Percentiles rank a stretch among this genome's conserved stretches.
Evolutionary conservation across 2,329 filamentous ascomycete genomes (phyloP).

Genomic region (Beauveria sp.): DNA sequence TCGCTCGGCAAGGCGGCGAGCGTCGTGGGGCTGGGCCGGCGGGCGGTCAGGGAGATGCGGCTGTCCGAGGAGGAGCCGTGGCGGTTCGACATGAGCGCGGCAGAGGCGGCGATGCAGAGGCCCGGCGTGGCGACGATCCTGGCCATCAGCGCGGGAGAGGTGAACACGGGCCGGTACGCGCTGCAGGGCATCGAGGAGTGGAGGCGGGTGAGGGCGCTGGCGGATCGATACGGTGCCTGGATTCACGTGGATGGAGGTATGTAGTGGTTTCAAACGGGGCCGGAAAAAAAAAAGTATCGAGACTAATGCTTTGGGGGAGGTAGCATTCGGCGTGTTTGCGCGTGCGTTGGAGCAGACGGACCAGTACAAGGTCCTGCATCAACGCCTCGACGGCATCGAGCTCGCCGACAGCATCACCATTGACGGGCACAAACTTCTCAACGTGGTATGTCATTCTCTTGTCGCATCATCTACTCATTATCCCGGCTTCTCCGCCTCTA

Average conservation of each 20-base stretch:
- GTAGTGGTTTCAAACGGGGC: not conserved
- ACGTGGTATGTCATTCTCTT: slow-evolving; percentile 52
- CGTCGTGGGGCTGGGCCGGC: slow-evolving; percentile 69
- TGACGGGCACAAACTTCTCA: slow-evolving; percentile 87
- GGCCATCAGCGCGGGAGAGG: slow-evolving; percentile 75
- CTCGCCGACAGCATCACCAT: slow-evolving; percentile 81
- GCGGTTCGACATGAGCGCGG: slow-evolving; percentile 57
- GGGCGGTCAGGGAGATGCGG: slow-evolving; percentile 55
- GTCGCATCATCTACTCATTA: not conserved
- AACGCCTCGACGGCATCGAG: slow-evolving; percentile 57
- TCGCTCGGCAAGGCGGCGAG: slow-evolving; percentile 78
- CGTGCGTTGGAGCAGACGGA: slow-evolving; percentile 51
- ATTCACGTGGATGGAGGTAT: slow-evolving; percentile 76
- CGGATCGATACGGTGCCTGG: slow-evolving; percentile 71
- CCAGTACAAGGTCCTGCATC: slow-evolving; percentile 48
- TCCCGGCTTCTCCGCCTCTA: not conserved
- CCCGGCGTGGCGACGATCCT: slow-evolving; percentile 62
- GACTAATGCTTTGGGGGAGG: not conserved
- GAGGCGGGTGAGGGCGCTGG: slow-evolving; percentile 56
- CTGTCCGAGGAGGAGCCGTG: slow-evolving; percentile 50
- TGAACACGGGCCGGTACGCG: slow-evolving; percentile 82
- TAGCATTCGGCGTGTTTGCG: slow-evolving; percentile 78
- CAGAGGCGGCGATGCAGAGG: slow-evolving; percentile 52
- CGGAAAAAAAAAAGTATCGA: too few species aligned
- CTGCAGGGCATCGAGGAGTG: slow-evolving; percentile 51